Percentiles rank a stretch among this genome's conserved stretches.
These are phyloP conservation scores for Acrocalymma vagum DNA, from an alignment of 2,329 filamentous ascomycete genomes.

Conservation along the genomic window DNA sequence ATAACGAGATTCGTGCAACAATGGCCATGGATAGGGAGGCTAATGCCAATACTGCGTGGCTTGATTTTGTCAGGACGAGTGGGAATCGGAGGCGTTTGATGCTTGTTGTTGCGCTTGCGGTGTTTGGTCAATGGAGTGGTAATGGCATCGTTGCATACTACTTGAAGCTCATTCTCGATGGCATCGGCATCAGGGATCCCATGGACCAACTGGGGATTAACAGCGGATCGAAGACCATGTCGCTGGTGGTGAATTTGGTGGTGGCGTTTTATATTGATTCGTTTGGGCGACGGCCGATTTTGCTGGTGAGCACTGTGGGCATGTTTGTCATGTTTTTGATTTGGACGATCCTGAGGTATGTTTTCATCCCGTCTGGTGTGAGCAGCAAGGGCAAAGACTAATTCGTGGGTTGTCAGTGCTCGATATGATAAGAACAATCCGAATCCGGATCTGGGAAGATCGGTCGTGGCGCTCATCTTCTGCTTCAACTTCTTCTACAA, in stretches of 20 bases:
- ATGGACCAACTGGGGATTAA: conserved; percentile 49
- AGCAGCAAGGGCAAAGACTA: too few relatives aligned
- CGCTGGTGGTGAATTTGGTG: conserved; percentile 43
- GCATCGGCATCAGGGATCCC: conserved; percentile 47
- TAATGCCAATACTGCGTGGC: conserved; percentile 7
- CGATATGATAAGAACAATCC: conserved; percentile 13
- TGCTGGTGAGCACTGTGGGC: conserved; percentile 51
- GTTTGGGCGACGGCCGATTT: conserved; percentile 53
- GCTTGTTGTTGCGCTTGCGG: conserved; percentile 47
- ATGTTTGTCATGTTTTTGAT: conserved; percentile 55
- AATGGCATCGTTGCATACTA: conserved; percentile 51
- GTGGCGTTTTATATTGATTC: conserved; percentile 47
- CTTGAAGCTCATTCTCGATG: conserved; percentile 45
- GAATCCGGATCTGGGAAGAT: conserved; percentile 7
- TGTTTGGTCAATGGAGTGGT: conserved; percentile 51
- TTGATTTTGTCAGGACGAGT: conserved; percentile 35
- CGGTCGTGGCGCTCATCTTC: conserved; percentile 18
- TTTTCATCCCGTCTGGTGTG: too few relatives aligned
- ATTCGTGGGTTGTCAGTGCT: too few relatives aligned
- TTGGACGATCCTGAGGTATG: conserved; percentile 53
- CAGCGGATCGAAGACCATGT: conserved; percentile 49
- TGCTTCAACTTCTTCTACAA: conserved; percentile 20
- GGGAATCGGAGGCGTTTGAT: conserved; percentile 50
- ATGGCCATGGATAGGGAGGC: conserved; percentile 28
- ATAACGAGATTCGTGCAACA: conserved; percentile 19